A percentile compares a stretch with the other conserved stretches of the same genome.
phyloP scores from a whole-genome alignment of 2,329 filamentous ascomycete genomes.

The Apiospora hydei region DNA sequence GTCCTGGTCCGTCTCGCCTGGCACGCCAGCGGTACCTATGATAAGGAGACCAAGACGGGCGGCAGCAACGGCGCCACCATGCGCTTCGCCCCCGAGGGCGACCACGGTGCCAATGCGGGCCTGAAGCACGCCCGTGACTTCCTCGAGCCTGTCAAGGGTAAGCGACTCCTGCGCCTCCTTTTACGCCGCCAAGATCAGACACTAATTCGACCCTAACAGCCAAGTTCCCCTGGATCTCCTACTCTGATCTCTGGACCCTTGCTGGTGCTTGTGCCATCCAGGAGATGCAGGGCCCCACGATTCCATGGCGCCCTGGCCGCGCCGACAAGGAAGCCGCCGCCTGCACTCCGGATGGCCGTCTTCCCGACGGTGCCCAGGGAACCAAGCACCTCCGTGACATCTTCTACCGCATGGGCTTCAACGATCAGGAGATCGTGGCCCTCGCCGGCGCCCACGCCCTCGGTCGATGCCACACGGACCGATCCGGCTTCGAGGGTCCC shows the following conservation, averaged over 20 bases:
- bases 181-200: slow-evolving; percentile 8
- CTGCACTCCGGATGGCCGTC: slow-evolving; percentile 93
- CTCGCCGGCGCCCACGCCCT: slow-evolving; percentile 86
- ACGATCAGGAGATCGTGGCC: slow-evolving; percentile 95
- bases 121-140: slow-evolving; percentile 84
- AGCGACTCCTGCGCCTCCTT: slow-evolving; percentile 36
- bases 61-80: slow-evolving; percentile 97
- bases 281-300: slow-evolving; percentile 89
- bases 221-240: slow-evolving; percentile 93
- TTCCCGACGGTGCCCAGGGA: slow-evolving; percentile 79
- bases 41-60: slow-evolving; percentile 85
- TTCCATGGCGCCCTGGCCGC: slow-evolving; percentile 91
- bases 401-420: slow-evolving; percentile 97
- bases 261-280: slow-evolving; percentile 85
- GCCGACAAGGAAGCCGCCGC: slow-evolving; percentile 78
- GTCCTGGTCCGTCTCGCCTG: slow-evolving; percentile 90
- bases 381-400: slow-evolving; percentile 86
- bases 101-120: slow-evolving; percentile 94
- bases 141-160: slow-evolving; percentile 87
- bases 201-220: slow-evolving; percentile 47
- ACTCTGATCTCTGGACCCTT: slow-evolving; percentile 97
- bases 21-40: slow-evolving; percentile 93
- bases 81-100: slow-evolving; percentile 88
- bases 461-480: slow-evolving; percentile 88
- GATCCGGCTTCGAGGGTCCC: slow-evolving; percentile 86